Evolutionary conservation across 768 basidiomycete genomes (phyloP).

Genomic region (Hypholoma fasciculare): DNA sequence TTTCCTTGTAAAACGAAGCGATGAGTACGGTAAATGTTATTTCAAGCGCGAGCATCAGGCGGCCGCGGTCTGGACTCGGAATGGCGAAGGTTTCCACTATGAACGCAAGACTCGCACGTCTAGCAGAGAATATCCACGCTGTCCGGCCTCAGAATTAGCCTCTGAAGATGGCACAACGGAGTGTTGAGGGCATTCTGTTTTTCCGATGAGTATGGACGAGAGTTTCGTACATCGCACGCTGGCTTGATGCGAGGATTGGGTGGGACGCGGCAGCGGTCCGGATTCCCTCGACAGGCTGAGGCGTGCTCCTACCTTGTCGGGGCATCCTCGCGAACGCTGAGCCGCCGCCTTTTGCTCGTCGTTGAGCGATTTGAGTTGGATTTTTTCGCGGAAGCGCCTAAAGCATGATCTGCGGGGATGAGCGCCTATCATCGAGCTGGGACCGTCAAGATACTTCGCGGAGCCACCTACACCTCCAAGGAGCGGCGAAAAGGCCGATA

Average conservation of each 20-base stretch:
- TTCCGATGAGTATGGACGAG: constrained; percentile 1
- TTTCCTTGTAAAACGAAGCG: constrained; percentile 4
- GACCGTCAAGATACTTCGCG: background rate
- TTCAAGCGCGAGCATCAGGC: background rate
- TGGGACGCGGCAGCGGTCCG: background rate
- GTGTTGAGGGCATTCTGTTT: background rate
- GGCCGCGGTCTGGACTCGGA: background rate
- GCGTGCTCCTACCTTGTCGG: too few relatives aligned
- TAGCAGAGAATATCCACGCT: background rate
- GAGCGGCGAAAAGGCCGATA: constrained; percentile 5
- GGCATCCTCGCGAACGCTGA: too few relatives aligned
- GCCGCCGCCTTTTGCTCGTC: too few relatives aligned
- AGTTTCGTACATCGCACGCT: background rate
- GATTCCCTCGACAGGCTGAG: background rate
- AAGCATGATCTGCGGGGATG: background rate
- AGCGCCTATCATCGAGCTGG: constrained; percentile 1
- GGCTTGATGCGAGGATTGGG: background rate
- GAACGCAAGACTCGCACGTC: background rate
- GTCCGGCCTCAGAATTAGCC: background rate
- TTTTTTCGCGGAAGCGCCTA: background rate
- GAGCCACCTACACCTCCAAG: constrained; percentile 1
- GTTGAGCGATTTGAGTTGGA: too few relatives aligned
- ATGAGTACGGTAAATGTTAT: constrained; percentile 1
- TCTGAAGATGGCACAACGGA: background rate
- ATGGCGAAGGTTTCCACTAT: too few relatives aligned